Conservation (phyloP, 352 stramenopile genomes). For the Globisporangium camurandrum region DNA sequence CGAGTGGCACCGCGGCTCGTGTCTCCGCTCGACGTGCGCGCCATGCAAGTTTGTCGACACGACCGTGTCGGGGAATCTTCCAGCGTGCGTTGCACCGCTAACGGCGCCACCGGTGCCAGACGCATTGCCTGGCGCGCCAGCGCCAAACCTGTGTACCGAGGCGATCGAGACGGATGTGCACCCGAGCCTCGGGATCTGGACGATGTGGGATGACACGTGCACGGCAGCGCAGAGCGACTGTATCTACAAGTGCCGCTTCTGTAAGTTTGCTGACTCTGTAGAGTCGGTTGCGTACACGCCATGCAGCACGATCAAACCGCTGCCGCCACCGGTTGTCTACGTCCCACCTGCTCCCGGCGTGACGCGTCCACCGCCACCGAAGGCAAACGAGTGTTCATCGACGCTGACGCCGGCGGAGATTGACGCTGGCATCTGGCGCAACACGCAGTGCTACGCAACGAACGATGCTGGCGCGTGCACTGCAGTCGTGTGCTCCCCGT, state of each 20-base stretch:
- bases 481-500: conserved; percentile 8
- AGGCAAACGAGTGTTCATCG: conserved; percentile 7
- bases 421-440: conserved; percentile 7
- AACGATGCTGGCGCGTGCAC: conserved; percentile 1
- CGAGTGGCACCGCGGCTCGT: conserved; percentile 7
- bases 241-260: conserved; percentile 9
- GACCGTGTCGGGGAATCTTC: neutral
- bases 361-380: neutral
- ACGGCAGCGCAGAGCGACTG: conserved; percentile 1
- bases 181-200: conserved; percentile 8
- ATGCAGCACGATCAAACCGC: conserved; percentile 5
- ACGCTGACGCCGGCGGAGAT: neutral
- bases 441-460: conserved; percentile 7
- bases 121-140: neutral
- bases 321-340: neutral
- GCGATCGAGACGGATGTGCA: conserved; percentile 2
- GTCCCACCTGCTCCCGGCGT: neutral
- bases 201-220: conserved; percentile 9
- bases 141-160: conserved; percentile 6
- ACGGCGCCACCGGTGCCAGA: neutral
- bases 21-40: conserved; percentile 5
- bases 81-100: neutral
- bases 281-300: conserved; percentile 1
- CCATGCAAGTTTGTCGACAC: conserved; percentile 9
- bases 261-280: conserved; percentile 5